phyloP scores from a whole-genome alignment of 225 moss, liverwort and hornwort species.

The Climacium dendroides region DNA sequence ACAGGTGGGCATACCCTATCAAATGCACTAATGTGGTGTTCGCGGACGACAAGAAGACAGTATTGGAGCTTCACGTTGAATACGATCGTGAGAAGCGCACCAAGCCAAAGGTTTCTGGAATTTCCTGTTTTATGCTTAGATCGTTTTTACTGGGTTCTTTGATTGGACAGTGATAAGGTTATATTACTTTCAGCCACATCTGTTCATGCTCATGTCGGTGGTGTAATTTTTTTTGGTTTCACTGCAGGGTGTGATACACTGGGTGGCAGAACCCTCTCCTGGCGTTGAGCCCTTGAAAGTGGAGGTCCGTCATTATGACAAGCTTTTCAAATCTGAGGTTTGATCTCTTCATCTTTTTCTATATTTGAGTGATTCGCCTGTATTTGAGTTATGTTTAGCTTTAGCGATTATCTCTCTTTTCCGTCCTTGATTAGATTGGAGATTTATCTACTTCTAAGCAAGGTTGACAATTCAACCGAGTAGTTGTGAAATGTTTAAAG shows the following conservation, averaged over 20 bases:
- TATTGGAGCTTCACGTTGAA: slow-evolving; percentile 82
- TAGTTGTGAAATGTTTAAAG: not conserved
- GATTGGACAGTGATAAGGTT: not conserved
- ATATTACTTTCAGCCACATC: not conserved
- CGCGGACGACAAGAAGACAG: slow-evolving; percentile 54
- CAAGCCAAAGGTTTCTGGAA: slow-evolving; percentile 69
- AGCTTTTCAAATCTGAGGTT: slow-evolving; percentile 91
- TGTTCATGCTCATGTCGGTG: not conserved
- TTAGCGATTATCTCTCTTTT: not conserved
- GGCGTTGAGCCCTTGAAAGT: slow-evolving; percentile 74
- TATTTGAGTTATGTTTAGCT: not conserved
- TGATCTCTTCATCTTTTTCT: not conserved
- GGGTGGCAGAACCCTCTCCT: slow-evolving; percentile 76
- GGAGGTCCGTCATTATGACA: slow-evolving; percentile 76
- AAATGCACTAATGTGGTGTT: slow-evolving; percentile 77
- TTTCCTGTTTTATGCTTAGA: not conserved
- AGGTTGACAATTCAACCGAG: not conserved
- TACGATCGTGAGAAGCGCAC: slow-evolving; percentile 71
- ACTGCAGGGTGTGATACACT: slow-evolving; percentile 85
- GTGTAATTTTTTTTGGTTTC: not conserved
- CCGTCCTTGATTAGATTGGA: not conserved
- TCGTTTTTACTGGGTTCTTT: not conserved
- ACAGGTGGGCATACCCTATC: slow-evolving; percentile 91
- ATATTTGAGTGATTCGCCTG: not conserved
- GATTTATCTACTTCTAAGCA: not conserved